Evolutionary conservation across 768 basidiomycete genomes (phyloP), one percentile per base, ranked within the genome.

Genomic region (Hypholoma sublateritium): DNA sequence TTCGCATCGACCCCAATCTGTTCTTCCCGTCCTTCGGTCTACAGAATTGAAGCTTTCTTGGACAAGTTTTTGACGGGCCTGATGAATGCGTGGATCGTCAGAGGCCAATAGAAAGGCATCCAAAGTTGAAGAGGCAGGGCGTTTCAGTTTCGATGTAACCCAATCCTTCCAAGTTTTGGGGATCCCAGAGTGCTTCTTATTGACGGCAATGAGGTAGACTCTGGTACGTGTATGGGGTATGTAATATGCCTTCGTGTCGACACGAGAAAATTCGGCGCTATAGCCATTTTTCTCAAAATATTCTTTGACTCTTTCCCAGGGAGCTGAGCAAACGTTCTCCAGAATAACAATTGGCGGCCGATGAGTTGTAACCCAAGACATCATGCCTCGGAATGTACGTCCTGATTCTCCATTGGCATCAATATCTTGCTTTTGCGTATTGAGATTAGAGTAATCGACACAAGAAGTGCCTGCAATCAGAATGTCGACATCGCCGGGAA

Each of bases 391-490:
- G 70, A 97, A 98, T 0, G 95, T 98, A 36, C 90, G 80, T 6
- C 95, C 94, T 13, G 94, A 96, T 71, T 98, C 95, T 45, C 95
- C 95, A 56, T 89, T 87, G 5, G 81, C 93, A 46, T 93, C 86
- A 28, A 98, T 91, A 34, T 85, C 88, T 69, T 98, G 93, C 69
- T 93, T 93, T 67, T 91, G 83, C 63, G 89, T 94, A 70, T 98
- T 98, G 56, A 98, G 81, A 65, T 89, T 93, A n/a, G 95, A 97
- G 63, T 96, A 97, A 68, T 97, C 95, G 61, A 97, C 95, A 59
- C 95, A 98, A 19, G 94, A 96, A 1, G 95, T 98, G 28, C 95
- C 95, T 2, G 95, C 95, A 56, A 98, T 82, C 25, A 96, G 80
- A 53, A 97, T 77, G 69, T 97, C 95, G 25, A 93, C 91, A 60